Evolutionary conservation across 495 filamentous ascomycete genomes (phyloP).

Genomic region (Trichoderma asperelloides): DNA sequence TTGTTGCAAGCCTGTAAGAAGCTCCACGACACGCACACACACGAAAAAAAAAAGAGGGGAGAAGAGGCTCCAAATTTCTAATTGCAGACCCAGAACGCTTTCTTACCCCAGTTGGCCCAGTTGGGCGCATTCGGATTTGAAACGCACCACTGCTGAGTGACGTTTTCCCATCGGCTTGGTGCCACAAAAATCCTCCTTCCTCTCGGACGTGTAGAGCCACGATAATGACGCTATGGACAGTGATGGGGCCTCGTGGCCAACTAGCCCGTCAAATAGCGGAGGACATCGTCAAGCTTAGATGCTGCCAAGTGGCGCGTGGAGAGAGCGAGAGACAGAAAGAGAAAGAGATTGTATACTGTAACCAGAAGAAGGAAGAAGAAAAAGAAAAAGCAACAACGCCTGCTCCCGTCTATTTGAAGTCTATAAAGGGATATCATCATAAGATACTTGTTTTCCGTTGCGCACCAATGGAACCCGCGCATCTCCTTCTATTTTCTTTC

Average conservation of each 20-base stretch:
- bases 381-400: not conserved
- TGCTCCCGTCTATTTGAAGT: slow-evolving; percentile 2
- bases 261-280: not conserved
- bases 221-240: not conserved
- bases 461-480: not conserved
- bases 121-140: not conserved
- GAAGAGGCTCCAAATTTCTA: not conserved
- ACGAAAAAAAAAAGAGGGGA: too few relatives aligned
- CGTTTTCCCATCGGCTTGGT: not conserved
- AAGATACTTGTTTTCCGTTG: not conserved
- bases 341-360: not conserved
- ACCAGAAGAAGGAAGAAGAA: not conserved
- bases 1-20: not conserved
- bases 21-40: not conserved
- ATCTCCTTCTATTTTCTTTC: not conserved
- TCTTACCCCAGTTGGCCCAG: slow-evolving; percentile 3
- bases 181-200: not conserved
- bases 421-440: slow-evolving; percentile 6
- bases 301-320: not conserved
- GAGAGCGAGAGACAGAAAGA: not conserved
- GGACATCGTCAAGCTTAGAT: not conserved
- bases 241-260: not conserved
- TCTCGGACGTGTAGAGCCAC: not conserved
- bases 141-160: slow-evolving; percentile 7
- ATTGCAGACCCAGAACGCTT: not conserved